Percentiles rank a stretch among this genome's conserved stretches.
Conservation (phyloP, 2,329 filamentous ascomycete species). For the Chrysoporthe cubensis region DNA sequence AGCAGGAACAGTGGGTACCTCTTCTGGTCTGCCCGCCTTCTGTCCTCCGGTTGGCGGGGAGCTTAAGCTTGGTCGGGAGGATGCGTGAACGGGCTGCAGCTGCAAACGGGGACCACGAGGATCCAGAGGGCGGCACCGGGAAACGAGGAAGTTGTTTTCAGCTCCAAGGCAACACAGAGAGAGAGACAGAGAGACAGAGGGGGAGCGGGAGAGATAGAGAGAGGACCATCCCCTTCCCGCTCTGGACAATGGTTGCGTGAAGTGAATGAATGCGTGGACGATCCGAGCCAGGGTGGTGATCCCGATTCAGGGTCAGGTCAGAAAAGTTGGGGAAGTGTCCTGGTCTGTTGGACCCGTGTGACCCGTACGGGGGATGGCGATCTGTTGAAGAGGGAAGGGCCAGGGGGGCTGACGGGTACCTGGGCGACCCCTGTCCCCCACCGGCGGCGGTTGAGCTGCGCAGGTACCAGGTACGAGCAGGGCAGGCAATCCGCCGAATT, state of each 20-base stretch:
- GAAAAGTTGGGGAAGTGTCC: constrained; percentile 39
- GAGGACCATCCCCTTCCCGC: not conserved
- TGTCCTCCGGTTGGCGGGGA: constrained; percentile 10
- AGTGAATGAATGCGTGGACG: not conserved
- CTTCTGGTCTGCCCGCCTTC: not conserved
- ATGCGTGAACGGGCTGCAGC: constrained; percentile 6
- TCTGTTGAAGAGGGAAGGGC: constrained; percentile 6
- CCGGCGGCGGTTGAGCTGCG: constrained; percentile 6
- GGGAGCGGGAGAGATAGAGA: not conserved
- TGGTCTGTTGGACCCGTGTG: constrained; percentile 29
- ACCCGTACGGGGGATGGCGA: not conserved
- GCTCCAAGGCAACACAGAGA: not conserved
- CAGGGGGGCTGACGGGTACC: not conserved
- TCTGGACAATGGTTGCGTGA: not conserved
- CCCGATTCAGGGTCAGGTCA: constrained; percentile 15
- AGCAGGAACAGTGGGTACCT: constrained; percentile 13
- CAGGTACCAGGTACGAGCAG: constrained; percentile 14
- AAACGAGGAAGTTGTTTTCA: constrained; percentile 1
- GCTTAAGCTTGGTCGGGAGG: constrained; percentile 12
- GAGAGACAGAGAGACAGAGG: not conserved
- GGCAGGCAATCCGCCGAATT: constrained; percentile 10
- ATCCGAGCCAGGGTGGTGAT: constrained; percentile 1
- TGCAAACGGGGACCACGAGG: not conserved
- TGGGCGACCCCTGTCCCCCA: constrained; percentile 8
- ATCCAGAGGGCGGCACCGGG: constrained; percentile 1